Evolutionary conservation across 768 basidiomycete genomes (phyloP), one percentile per base, ranked within the genome.

Genomic region (Clitopilus passeckerianus): DNA sequence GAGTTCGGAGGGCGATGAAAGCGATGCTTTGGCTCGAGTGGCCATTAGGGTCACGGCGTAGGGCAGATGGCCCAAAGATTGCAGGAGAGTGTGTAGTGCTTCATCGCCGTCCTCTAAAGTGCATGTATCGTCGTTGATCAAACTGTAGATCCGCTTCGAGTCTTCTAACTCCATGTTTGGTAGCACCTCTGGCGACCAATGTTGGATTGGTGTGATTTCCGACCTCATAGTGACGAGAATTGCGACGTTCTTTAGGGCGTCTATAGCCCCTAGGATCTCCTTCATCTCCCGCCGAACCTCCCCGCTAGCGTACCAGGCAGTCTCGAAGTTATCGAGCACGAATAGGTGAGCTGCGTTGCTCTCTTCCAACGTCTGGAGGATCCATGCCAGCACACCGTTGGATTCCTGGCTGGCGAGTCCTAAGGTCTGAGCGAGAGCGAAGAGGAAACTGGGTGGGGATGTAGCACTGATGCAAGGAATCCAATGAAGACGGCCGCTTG

Each of bases 251-350:
- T 65, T 57, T 6, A 76, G 53, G 5, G 56, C 57, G 6, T 64
- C 66, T 5, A 75, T 57, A n/a, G 59, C 59, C 33, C 59, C 46
- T 16, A 76, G 62, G 15, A 74, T 60, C 30, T 63, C 60, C 27
- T 67, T 63, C 27, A 75, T 65, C 18, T 64, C 59, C 10, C 56
- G 60, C 56, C 63, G 68, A n/a, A 58, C 59, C 3, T 59, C 61
- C 22, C 37, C 56, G 5, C 55, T 59, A 43, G 64, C 61, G 59
- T 74, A 67, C 75, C 75, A 76, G 3, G 73, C 67, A 5, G 75
- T 74, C 65, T 78, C 77, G 57, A 78, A 75, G 57, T 77, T 75
- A 57, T 78, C 75, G 6, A 79, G 64, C 20, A 77, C 59, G 23
- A 79, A 24, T 20, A 77, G 41, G 8, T 70, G 61, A 6, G 66